A percentile compares a stretch with the other conserved stretches of the same genome.
Evolutionary conservation across 176 grass and related monocot genomes (phyloP).

Genomic region (Triticum timopheevii): DNA sequence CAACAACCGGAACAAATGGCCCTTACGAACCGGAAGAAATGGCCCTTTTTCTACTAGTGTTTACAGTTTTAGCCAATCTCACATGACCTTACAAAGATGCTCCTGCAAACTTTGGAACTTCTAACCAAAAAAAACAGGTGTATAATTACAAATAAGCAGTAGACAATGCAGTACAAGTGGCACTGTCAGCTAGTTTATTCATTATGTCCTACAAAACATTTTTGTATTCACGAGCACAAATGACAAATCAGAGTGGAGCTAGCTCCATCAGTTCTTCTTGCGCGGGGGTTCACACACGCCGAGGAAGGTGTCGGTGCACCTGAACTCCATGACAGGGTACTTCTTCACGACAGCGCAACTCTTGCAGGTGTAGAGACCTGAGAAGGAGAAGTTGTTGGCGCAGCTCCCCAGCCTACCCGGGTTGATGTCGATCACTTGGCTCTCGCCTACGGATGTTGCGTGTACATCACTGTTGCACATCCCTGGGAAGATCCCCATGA

Average conservation of each 20-base stretch:
- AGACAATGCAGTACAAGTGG: too few relatives aligned
- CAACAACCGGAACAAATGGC: too few relatives aligned
- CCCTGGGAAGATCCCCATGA: conserved; percentile 30
- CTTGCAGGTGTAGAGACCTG: conserved; percentile 44
- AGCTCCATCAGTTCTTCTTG: background rate
- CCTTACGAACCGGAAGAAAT: too few relatives aligned
- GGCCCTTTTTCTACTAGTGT: too few relatives aligned
- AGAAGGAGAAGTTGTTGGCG: conserved; percentile 42
- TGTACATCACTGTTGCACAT: background rate
- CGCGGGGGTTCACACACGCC: conserved; percentile 19
- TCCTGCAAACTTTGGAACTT: too few relatives aligned
- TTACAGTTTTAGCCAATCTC: too few relatives aligned
- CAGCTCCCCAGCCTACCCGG: conserved; percentile 33
- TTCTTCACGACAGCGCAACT: conserved; percentile 21
- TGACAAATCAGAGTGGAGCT: background rate
- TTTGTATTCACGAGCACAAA: too few relatives aligned
- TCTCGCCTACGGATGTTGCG: conserved; percentile 16
- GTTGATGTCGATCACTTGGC: conserved; percentile 37
- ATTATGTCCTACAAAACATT: too few relatives aligned
- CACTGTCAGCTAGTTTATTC: too few relatives aligned
- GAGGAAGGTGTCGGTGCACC: conserved; percentile 43
- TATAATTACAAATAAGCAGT: too few relatives aligned
- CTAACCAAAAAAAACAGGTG: too few relatives aligned
- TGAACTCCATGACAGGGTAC: background rate
- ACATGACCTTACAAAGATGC: too few relatives aligned